Evolutionary conservation across 306 rosid genomes (phyloP), one percentile per base, ranked within the genome.

Genomic region (Cicer cuneatum): DNA sequence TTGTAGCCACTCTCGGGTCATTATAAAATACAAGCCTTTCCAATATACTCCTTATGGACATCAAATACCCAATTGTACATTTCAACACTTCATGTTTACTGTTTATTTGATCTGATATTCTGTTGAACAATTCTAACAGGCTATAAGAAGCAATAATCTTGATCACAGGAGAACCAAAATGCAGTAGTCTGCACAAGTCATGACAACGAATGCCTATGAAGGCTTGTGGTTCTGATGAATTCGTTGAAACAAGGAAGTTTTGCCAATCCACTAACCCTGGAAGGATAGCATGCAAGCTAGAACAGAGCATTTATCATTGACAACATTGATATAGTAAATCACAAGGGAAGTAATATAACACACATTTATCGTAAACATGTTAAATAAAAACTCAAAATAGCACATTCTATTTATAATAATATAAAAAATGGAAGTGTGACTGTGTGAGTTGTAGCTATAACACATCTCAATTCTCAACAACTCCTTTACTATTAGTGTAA

Each of bases 181-280:
- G 87, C 77, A 94, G 43, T n/a, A 91, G 83, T 82, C 93, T 88
- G 91, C 96, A 88, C 46, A 94, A 81, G 65, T 88, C 93, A 75
- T 91, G 89, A 85, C 97, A 90, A 68, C 58, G 79, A 58, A 94
- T 85, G 85, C 92, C 78, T 58, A 91, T 73, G 68, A 81, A 78
- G 80, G 93, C 75, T 49, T 75, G 78, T 10, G 88, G 83, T 75
- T 62, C 90, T 10, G 69, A 68, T 80, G 84, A 79, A 66, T 81
- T 85, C 18, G 60, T 68, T 45, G 86, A 87, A 47, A 60, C 86
- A 56, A 90, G 78, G 78, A 88, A 83, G 73, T 70, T 76, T 77
- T 87, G 92, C 98, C 97, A 94, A 82, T 94, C 92, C 75, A 88
- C 82, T 64, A 77, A 72, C 67, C 85, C 93, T 35, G 94, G 93